These are phyloP conservation scores for Verticillium longisporum DNA, from an alignment of 2,329 filamentous ascomycete species.

Conservation along the genomic window DNA sequence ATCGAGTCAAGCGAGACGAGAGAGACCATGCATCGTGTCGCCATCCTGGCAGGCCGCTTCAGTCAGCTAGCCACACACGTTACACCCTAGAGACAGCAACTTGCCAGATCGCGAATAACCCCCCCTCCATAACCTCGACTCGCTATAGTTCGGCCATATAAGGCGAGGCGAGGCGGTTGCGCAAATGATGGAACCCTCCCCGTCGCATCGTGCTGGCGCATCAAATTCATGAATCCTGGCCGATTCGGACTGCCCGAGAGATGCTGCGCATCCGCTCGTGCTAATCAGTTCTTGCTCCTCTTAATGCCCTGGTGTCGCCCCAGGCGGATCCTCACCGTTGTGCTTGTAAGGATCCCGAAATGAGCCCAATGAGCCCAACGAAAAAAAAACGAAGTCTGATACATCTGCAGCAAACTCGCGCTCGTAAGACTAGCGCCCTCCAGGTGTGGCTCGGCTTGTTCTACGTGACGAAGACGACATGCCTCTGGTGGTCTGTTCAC, in stretches of 20 bases:
- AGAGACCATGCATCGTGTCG: background rate
- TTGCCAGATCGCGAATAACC: background rate
- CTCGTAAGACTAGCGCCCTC: background rate
- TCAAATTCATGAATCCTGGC: background rate
- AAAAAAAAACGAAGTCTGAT: background rate
- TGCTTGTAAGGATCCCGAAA: background rate
- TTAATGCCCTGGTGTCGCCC: background rate
- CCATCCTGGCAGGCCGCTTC: background rate
- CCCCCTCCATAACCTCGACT: no score
- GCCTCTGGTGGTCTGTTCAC: background rate
- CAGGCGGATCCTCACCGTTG: background rate
- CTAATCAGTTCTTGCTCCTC: background rate
- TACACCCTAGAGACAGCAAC: background rate
- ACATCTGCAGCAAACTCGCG: background rate
- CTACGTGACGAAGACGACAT: background rate
- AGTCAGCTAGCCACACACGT: background rate
- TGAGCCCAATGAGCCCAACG: background rate
- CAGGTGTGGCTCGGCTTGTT: background rate
- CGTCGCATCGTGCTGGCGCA: background rate
- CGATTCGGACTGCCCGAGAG: background rate
- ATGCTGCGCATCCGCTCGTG: background rate
- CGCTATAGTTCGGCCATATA: background rate
- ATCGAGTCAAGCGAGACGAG: background rate
- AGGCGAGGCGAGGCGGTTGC: no score
- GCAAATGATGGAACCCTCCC: background rate